A percentile compares a stretch with the other conserved stretches of the same genome.
phyloP scores from a whole-genome alignment of 1,139 yeast genomes.

The Spencermartinsiella ligniputridi region DNA sequence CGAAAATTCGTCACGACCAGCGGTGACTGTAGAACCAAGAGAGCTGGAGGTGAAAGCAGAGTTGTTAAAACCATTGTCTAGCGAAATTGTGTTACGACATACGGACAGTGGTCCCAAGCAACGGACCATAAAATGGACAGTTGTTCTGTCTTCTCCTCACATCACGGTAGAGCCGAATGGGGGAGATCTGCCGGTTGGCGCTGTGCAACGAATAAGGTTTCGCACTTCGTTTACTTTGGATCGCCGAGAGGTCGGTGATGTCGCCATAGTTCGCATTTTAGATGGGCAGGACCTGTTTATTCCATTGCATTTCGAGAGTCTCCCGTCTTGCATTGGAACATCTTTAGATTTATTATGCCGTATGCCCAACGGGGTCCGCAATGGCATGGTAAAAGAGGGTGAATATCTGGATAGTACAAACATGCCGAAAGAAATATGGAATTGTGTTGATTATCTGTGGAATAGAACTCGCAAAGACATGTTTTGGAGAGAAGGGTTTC shows the following conservation, averaged over 20 bases:
- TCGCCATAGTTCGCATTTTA: conserved; percentile 28
- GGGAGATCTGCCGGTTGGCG: conserved; percentile 28
- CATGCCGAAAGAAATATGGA: conserved; percentile 34
- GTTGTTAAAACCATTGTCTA: conserved; percentile 10
- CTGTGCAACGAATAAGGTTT: conserved; percentile 21
- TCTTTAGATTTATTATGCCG: conserved; percentile 28
- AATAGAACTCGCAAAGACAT: conserved; percentile 16
- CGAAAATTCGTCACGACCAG: conserved; percentile 43
- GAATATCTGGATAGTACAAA: conserved; percentile 17
- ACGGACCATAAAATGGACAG: conserved; percentile 19
- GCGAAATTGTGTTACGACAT: conserved; percentile 3
- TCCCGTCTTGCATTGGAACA: conserved; percentile 34
- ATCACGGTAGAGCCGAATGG: conserved; percentile 18
- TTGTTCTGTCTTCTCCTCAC: conserved; percentile 9
- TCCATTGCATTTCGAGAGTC: conserved; percentile 26
- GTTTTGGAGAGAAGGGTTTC: conserved; percentile 26
- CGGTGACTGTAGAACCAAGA: conserved; percentile 31
- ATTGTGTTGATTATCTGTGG: conserved; percentile 36
- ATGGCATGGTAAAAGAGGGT: conserved; percentile 16
- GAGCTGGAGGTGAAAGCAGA: conserved; percentile 19
- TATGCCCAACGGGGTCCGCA: conserved; percentile 30
- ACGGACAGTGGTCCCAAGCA: neutral
- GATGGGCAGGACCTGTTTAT: conserved; percentile 35
- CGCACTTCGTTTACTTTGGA: conserved; percentile 16
- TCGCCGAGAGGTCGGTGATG: conserved; percentile 19